Conservation (phyloP, 345 rosid genomes). For the Adansonia digitata region DNA sequence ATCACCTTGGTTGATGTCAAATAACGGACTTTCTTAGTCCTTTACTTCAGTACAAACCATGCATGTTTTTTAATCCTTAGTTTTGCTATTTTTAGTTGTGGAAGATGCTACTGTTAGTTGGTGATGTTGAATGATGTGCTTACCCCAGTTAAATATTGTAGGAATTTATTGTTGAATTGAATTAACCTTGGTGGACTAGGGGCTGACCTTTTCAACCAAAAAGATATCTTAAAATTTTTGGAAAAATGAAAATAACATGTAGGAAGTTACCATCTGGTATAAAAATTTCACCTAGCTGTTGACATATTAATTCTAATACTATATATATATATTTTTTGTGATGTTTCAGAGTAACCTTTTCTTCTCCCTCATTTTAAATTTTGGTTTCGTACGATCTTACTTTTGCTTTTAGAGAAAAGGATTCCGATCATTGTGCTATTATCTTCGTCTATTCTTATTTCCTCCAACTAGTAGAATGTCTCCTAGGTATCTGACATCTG, state of each 20-base stretch:
- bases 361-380: not conserved
- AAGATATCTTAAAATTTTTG: not conserved
- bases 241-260: not conserved
- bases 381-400: not conserved
- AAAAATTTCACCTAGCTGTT: not conserved
- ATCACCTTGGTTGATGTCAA: too few species aligned
- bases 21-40: too few species aligned
- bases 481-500: conserved; percentile 13
- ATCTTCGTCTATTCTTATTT: not conserved
- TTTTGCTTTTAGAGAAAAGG: not conserved
- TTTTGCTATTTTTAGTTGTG: not conserved
- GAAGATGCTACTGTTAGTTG: not conserved
- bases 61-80: not conserved
- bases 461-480: not conserved
- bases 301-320: not conserved
- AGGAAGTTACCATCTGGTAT: not conserved
- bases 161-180: too few species aligned
- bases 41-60: not conserved
- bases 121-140: not conserved
- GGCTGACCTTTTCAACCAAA: not conserved
- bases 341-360: not conserved
- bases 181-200: not conserved
- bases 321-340: not conserved
- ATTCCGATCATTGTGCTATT: not conserved
- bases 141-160: not conserved